phyloP scores from a whole-genome alignment of 2,329 filamentous ascomycete species.

The Ilyonectria destructans region DNA sequence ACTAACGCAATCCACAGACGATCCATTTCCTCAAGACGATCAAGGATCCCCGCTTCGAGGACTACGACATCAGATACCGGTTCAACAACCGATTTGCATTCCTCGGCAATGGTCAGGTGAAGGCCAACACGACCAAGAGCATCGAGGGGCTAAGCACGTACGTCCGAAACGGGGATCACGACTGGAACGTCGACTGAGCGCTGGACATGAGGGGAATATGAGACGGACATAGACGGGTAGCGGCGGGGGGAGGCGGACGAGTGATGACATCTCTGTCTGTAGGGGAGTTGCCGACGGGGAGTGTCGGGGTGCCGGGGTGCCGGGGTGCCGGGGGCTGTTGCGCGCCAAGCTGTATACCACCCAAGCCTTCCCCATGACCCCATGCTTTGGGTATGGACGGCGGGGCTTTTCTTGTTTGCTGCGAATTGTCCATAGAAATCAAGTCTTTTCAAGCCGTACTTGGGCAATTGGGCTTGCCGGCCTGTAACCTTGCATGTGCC shows the following conservation, averaged over 20 bases:
- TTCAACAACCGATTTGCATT: constrained; percentile 58
- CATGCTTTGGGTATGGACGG: constrained; percentile 1
- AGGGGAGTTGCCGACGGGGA: constrained; percentile 17
- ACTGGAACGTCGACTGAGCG: constrained; percentile 61
- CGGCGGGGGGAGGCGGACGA: background rate
- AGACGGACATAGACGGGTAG: background rate
- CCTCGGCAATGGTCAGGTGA: constrained; percentile 61
- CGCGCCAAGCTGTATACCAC: constrained; percentile 14
- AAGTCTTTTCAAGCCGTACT: background rate
- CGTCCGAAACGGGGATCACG: constrained; percentile 60
- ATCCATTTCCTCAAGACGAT: constrained; percentile 58
- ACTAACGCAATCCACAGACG: constrained; percentile 42
- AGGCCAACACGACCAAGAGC: constrained; percentile 59
- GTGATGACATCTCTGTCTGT: background rate
- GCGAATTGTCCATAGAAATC: constrained; percentile 5
- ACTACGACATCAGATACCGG: constrained; percentile 53
- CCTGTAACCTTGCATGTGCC: background rate
- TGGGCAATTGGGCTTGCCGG: background rate
- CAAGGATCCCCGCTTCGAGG: constrained; percentile 53
- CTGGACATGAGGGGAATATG: background rate
- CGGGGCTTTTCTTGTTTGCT: constrained; percentile 25
- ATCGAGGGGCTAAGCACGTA: constrained; percentile 61
- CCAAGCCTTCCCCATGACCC: constrained; percentile 10
- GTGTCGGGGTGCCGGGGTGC: constrained; percentile 6
- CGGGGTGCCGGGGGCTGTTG: constrained; percentile 13